phyloP scores from a whole-genome alignment of 768 basidiomycete species.

The Coprinellus aureogranulatus region DNA sequence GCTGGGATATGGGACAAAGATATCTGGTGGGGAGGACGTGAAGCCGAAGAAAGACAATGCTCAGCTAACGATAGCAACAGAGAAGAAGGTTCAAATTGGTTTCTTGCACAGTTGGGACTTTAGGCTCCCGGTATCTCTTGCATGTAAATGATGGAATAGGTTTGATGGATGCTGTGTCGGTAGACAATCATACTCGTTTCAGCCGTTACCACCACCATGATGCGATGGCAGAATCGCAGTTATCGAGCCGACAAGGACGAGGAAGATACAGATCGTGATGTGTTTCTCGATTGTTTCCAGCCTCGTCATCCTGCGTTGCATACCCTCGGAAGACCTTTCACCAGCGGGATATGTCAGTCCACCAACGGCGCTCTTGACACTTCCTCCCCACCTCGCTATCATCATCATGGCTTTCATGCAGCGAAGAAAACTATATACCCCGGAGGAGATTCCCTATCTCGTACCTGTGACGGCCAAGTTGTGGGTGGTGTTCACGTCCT shows the following conservation, averaged over 20 bases:
- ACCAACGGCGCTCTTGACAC: background rate
- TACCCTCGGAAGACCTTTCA: slow-evolving; percentile 1
- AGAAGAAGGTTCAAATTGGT: too few species aligned
- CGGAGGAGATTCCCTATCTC: slow-evolving; percentile 2
- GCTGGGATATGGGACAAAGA: too few species aligned
- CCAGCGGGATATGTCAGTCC: slow-evolving; percentile 1
- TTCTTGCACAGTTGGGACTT: too few species aligned
- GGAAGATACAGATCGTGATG: slow-evolving; percentile 5
- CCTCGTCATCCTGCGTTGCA: background rate
- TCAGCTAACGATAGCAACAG: too few species aligned
- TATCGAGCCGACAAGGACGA: slow-evolving; percentile 6
- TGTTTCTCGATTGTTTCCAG: slow-evolving; percentile 5
- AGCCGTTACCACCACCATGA: slow-evolving; percentile 7
- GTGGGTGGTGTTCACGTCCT: slow-evolving; percentile 1
- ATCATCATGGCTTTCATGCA: slow-evolving; percentile 7
- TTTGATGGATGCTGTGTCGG: background rate
- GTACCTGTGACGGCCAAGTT: slow-evolving; percentile 6
- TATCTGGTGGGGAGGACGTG: too few species aligned
- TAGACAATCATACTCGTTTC: slow-evolving; percentile 8
- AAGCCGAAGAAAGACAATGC: too few species aligned
- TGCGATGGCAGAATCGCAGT: slow-evolving; percentile 2
- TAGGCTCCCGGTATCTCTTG: too few species aligned
- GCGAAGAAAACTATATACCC: background rate
- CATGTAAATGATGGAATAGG: too few species aligned
- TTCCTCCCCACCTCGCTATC: slow-evolving; percentile 7